These are phyloP conservation scores for Sporothrix globosa DNA, from an alignment of 2,329 filamentous ascomycete species.

Conservation along the genomic window DNA sequence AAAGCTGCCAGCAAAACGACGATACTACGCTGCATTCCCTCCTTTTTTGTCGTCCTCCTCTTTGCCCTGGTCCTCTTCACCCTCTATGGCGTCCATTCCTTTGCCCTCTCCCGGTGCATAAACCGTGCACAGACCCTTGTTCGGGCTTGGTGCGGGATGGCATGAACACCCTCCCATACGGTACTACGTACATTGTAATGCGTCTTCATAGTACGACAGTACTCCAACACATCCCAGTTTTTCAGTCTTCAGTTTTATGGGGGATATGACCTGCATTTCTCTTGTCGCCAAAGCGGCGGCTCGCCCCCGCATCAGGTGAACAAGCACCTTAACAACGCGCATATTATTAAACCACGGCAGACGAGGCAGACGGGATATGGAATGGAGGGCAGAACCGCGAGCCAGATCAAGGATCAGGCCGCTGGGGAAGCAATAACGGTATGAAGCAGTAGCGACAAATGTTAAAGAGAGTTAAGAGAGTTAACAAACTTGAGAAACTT, in stretches of 20 bases:
- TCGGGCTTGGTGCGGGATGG: conserved; percentile 9
- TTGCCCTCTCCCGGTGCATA: background rate
- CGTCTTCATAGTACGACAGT: too few species aligned
- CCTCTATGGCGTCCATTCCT: background rate
- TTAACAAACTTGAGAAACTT: too few species aligned
- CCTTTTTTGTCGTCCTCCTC: background rate
- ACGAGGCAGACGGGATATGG: background rate
- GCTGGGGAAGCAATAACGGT: too few species aligned
- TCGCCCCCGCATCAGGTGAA: background rate
- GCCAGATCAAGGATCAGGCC: background rate
- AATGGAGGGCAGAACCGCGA: background rate
- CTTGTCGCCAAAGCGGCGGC: conserved; percentile 10
- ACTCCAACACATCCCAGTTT: background rate
- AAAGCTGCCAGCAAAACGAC: background rate
- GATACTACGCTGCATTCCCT: conserved; percentile 5
- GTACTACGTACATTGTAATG: too few species aligned
- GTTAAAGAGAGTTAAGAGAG: too few species aligned
- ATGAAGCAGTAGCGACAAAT: too few species aligned
- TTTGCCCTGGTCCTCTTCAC: background rate
- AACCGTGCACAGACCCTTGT: conserved; percentile 6
- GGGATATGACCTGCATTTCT: background rate
- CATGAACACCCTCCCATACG: conserved; percentile 8
- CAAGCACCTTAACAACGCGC: background rate
- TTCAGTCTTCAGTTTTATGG: background rate
- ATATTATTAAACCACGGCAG: conserved; percentile 15